Percentiles rank a stretch among this genome's conserved stretches.
Conservation (phyloP, 805 yeast species). For the Cyberlindnera misumaiensis region DNA sequence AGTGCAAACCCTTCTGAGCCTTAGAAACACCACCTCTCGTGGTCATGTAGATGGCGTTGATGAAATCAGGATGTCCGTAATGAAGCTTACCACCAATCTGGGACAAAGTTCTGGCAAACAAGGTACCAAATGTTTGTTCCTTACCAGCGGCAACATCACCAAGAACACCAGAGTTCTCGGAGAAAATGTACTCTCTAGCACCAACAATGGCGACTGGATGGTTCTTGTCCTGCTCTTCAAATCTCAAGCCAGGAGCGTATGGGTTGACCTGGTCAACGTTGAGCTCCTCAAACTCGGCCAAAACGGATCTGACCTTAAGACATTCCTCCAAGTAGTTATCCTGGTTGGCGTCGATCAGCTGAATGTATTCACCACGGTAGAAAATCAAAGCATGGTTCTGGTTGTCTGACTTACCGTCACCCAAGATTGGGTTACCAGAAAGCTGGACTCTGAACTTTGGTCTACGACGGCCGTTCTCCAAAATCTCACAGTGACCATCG, state of each 20-base stretch:
- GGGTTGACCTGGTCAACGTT: constrained; percentile 74
- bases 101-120: constrained; percentile 76
- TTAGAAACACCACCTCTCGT: constrained; percentile 87
- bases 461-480: constrained; percentile 68
- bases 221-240: constrained; percentile 40
- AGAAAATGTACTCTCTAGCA: constrained; percentile 81
- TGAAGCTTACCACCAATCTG: constrained; percentile 83
- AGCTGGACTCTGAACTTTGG: constrained; percentile 71
- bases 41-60: constrained; percentile 68
- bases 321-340: constrained; percentile 84
- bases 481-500: constrained; percentile 72
- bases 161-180: constrained; percentile 77
- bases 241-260: constrained; percentile 63
- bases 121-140: constrained; percentile 83
- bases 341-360: constrained; percentile 81
- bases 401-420: constrained; percentile 86
- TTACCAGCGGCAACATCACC: constrained; percentile 92
- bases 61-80: constrained; percentile 86
- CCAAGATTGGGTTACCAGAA: constrained; percentile 80
- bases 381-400: constrained; percentile 77
- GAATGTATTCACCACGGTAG: constrained; percentile 80
- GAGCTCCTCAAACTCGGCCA: constrained; percentile 78
- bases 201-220: constrained; percentile 82
- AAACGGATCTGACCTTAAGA: constrained; percentile 70
- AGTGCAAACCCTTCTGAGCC: constrained; percentile 80